Evolutionary conservation across 441 rosid genomes (phyloP), one percentile per base, ranked within the genome.

Genomic region (Macaranga tanarius): DNA sequence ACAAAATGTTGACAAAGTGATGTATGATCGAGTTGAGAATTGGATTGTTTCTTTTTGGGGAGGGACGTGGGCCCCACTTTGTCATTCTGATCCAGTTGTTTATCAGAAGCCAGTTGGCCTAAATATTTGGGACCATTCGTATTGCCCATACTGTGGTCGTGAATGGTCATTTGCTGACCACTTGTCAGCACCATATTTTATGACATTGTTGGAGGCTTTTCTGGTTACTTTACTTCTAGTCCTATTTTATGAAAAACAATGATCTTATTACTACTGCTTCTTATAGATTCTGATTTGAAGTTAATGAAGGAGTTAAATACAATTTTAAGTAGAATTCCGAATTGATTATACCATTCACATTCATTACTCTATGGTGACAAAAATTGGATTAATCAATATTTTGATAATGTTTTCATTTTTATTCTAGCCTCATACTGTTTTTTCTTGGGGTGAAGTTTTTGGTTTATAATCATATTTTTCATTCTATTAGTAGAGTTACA

Each of bases 91-190:
- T 72, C 38, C 66, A 23, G 52, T 51, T 38, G 60, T 38, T 28
- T n/a, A 61, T 5, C 52, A 69, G 42, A 40, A 40, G 67, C 50
- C 50, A 3, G 63, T 55, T 34, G 38, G 68, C 52, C 51, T 15
- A 23, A 71, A 62, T 16, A 28, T 71, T 50, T 48, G 52, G 23
- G 6, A 50, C 60, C 60, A 31, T 50, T 34, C 74, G 22, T 40
- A 6, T 12, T 40, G 68, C 62, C 75, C 69, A 55, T 54, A 9
- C 54, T 73, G 70, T 64, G 70, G 62, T 64, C 56, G 23, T 64
- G 55, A 73, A 12, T 64, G 25, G 70, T 65, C 63, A 7, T 34
- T 16, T 4, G 31, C 48, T 54, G 62, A 54, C 42, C n/a, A 52
- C 55, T 42, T 38, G 34, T 44, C 52, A 54, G 12, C 59, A 5